phyloP scores from a whole-genome alignment of 1,139 yeast species.

The Debaryomycetaceae sp. region DNA sequence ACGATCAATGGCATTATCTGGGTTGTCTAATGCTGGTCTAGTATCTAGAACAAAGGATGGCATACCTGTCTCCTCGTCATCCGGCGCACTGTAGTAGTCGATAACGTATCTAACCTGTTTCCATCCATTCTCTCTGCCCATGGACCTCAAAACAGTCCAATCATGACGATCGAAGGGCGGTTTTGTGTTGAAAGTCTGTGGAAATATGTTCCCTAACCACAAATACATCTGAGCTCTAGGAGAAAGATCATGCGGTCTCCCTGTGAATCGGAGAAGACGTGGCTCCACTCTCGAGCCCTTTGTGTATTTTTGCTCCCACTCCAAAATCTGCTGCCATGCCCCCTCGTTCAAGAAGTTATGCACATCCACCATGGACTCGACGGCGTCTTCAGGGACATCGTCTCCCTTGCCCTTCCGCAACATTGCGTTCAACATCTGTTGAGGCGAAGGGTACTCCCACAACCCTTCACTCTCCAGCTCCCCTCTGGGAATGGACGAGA shows the following conservation, averaged over 20 bases:
- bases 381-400: constrained; percentile 89
- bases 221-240: constrained; percentile 84
- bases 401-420: constrained; percentile 85
- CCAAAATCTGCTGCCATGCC: constrained; percentile 91
- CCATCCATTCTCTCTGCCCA: constrained; percentile 47
- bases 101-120: constrained; percentile 78
- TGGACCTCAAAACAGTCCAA: constrained; percentile 86
- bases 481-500: constrained; percentile 87
- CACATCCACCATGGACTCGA: constrained; percentile 94
- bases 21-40: constrained; percentile 84
- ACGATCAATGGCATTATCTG: constrained; percentile 64
- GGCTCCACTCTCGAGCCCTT: constrained; percentile 57
- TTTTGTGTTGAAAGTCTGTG: constrained; percentile 65
- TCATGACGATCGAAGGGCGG: constrained; percentile 98
- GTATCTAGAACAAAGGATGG: constrained; percentile 92
- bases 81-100: constrained; percentile 92
- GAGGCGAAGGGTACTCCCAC: constrained; percentile 99
- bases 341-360: constrained; percentile 97
- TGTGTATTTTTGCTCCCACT: constrained; percentile 76
- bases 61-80: constrained; percentile 81
- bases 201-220: constrained; percentile 65
- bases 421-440: constrained; percentile 98
- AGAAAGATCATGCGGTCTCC: constrained; percentile 81
- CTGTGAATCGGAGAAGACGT: constrained; percentile 80
- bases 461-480: constrained; percentile 58